Evolutionary conservation across 306 rosid species (phyloP), one percentile per base, ranked within the genome.

Genomic region (Rubus idaeus): DNA sequence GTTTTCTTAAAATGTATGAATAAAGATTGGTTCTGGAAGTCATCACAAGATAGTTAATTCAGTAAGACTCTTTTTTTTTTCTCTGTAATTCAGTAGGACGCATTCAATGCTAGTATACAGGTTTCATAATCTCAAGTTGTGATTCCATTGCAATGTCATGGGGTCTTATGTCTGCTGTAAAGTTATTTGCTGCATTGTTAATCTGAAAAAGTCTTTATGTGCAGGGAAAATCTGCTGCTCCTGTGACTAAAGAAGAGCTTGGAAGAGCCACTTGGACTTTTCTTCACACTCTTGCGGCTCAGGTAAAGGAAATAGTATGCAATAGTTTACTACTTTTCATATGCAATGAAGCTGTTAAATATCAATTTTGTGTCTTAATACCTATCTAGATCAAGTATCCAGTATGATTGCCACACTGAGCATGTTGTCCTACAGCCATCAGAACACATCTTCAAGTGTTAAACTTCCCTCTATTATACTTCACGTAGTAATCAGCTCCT

Each of bases 221-320:
- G 50, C 68, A 90, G 94, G 93, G 66, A 30, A 87, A 92, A 41
- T 78, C 90, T 71, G 72, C 84, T 57, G 12, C 83, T 44, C 95
- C 93, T 40, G 84, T 83, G 76, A 75, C 89, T 52, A 92, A 90
- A 77, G 96, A 90, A 81, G 97, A 84, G 73, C 95, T 95, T 75
- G 98, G 98, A 75, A 87, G 89, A 86, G 89, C 96, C 17, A 90
- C 97, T 61, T 94, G 98, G 98, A 94, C 93, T 71, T 90, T 94
- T 72, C 98, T 94, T 83, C 98, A 94, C 91, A 92, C 94, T 66
- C 92, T 94, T 79, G 97, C 89, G 56, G 97, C 98, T 80, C 96
- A 92, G 97, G 97, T 94, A 73, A 83, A 73, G 53, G 58, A 58
- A 77, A 47, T 50, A 12, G 30, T 16, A 37, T n/a, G 2, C 8